Conservation (phyloP, 2,329 filamentous ascomycete species). For the Blastomyces parvus region DNA sequence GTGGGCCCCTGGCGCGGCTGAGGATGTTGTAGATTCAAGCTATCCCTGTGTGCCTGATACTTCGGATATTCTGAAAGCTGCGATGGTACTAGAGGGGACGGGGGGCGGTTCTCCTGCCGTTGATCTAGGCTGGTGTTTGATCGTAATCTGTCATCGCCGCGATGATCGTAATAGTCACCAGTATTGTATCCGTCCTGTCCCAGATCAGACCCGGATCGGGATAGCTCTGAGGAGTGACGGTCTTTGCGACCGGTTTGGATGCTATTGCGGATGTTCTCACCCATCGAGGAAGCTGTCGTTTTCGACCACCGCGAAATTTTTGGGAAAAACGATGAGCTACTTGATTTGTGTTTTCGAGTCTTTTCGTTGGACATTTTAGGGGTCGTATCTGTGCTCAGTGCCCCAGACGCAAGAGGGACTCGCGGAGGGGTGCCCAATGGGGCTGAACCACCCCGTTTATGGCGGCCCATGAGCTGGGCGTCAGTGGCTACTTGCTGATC, state of each 20-base stretch:
- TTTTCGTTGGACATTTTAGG: constrained; percentile 57
- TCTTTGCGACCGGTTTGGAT: constrained; percentile 44
- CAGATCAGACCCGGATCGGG: constrained; percentile 68
- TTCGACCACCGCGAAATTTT: constrained; percentile 97
- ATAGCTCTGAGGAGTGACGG: constrained; percentile 55
- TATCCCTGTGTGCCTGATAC: constrained; percentile 56
- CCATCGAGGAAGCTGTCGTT: constrained; percentile 81
- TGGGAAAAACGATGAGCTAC: constrained; percentile 69
- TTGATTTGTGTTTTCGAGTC: constrained; percentile 80
- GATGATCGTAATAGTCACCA: constrained; percentile 38
- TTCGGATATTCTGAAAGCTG: constrained; percentile 50
- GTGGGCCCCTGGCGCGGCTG: constrained; percentile 55
- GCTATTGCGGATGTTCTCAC: constrained; percentile 64
- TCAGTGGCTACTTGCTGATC: constrained; percentile 51
- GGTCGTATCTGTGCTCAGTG: constrained; percentile 68
- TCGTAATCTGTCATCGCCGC: constrained; percentile 38
- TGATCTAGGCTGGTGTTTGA: constrained; percentile 36
- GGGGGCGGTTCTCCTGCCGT: constrained; percentile 40
- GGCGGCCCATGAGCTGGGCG: constrained; percentile 41
- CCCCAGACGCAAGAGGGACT: constrained; percentile 31
- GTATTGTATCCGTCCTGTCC: constrained; percentile 50
- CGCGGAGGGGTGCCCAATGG: constrained; percentile 39
- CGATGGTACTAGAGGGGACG: constrained; percentile 55
- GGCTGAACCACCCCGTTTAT: constrained; percentile 35
- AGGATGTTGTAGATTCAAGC: constrained; percentile 54